A percentile compares a stretch with the other conserved stretches of the same genome.
Evolutionary conservation across 139 green algal genomes (phyloP).

Genomic region (Diplosphaera chodatii): DNA sequence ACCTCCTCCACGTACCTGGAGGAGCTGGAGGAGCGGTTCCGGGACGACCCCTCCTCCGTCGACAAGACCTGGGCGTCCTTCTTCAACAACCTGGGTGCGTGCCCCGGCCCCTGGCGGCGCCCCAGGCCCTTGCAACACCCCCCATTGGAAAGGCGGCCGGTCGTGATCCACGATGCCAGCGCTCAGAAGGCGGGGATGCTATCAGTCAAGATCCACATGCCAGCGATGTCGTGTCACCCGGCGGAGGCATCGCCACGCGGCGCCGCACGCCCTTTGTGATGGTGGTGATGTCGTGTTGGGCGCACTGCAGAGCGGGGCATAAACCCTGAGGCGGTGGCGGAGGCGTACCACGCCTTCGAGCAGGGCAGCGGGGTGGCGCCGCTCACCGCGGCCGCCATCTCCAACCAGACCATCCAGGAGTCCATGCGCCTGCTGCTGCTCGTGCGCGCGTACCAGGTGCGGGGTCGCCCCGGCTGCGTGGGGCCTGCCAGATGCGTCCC

Average conservation of each 20-base stretch:
- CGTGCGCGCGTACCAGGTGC: conserved; percentile 91
- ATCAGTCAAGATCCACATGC: too few relatives aligned
- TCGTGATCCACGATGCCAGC: too few relatives aligned
- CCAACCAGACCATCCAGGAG: conserved; percentile 92
- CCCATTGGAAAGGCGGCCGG: too few relatives aligned
- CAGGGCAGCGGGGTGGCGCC: conserved; percentile 47
- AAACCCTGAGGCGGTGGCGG: conserved; percentile 69
- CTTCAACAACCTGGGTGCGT: conserved; percentile 72
- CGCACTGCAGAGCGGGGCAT: background rate
- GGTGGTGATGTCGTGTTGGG: too few relatives aligned
- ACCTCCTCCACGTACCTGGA: conserved; percentile 82
- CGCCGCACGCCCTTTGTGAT: too few relatives aligned
- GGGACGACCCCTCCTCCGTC: conserved; percentile 69
- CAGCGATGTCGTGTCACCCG: too few relatives aligned
- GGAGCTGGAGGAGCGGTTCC: conserved; percentile 80
- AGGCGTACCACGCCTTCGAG: conserved; percentile 81
- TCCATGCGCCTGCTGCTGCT: conserved; percentile 87
- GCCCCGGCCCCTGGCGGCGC: too few relatives aligned
- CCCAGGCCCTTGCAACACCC: background rate
- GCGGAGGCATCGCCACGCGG: too few relatives aligned
- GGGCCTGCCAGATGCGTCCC: too few relatives aligned
- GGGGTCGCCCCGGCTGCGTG: too few relatives aligned
- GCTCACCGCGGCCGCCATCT: conserved; percentile 65
- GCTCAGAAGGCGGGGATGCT: too few relatives aligned
- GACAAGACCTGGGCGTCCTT: conserved; percentile 84